phyloP scores from a whole-genome alignment of 2,329 filamentous ascomycete genomes.

The Pseudogymnoascus sp. region DNA sequence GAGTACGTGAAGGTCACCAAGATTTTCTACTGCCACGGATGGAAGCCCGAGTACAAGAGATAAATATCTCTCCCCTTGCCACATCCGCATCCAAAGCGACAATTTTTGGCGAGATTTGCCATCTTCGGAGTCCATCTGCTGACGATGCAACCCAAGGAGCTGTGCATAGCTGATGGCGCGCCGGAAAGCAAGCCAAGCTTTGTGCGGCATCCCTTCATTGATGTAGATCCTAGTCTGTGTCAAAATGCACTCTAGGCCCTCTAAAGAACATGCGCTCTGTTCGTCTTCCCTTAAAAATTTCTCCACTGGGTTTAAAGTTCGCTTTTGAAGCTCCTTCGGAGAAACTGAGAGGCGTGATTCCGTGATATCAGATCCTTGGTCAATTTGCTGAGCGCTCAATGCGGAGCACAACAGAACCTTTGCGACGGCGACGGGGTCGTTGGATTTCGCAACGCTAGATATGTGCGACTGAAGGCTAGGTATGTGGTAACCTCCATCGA shows the following conservation, averaged over 20 bases:
- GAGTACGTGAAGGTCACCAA: background rate
- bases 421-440: slow-evolving; percentile 33
- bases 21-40: slow-evolving; percentile 23
- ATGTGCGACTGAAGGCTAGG: slow-evolving; percentile 33
- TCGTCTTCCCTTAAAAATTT: slow-evolving; percentile 43
- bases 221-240: slow-evolving; percentile 47
- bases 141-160: slow-evolving; percentile 42
- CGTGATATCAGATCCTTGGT: slow-evolving; percentile 33
- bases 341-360: slow-evolving; percentile 32
- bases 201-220: slow-evolving; percentile 48
- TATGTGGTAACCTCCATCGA: slow-evolving; percentile 13
- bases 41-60: slow-evolving; percentile 50
- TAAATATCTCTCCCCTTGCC: slow-evolving; percentile 42
- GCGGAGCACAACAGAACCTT: slow-evolving; percentile 39
- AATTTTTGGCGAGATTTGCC: slow-evolving; percentile 23
- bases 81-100: slow-evolving; percentile 35
- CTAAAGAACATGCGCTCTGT: slow-evolving; percentile 42
- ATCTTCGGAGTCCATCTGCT: slow-evolving; percentile 23
- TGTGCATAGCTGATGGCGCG: slow-evolving; percentile 46
- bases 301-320: slow-evolving; percentile 39
- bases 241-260: slow-evolving; percentile 47
- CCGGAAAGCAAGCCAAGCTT: slow-evolving; percentile 46
- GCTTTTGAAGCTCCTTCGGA: slow-evolving; percentile 38
- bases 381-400: slow-evolving; percentile 37
- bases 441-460: slow-evolving; percentile 24